Conservation (phyloP, 2,329 filamentous ascomycete genomes). For the Fusarium sp. region DNA sequence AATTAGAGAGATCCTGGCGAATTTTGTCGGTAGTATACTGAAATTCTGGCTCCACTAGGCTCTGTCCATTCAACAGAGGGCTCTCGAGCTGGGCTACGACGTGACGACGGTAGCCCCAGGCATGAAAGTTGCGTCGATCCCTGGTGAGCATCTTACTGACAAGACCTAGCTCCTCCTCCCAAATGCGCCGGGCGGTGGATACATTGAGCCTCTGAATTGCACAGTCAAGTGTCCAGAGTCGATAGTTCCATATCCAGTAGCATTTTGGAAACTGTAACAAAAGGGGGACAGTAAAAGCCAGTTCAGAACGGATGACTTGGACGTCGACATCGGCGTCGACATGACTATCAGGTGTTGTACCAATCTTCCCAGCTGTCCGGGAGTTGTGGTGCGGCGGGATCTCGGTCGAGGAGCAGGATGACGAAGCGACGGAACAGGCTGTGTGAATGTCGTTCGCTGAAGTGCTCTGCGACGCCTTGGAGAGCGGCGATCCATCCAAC, state of each 20-base stretch:
- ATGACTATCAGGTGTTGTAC: constrained; percentile 60
- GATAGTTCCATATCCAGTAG: constrained; percentile 99
- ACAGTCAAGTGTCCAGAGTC: constrained; percentile 83
- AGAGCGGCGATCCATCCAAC: constrained; percentile 63
- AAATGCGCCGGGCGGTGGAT: constrained; percentile 71
- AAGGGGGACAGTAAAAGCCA: constrained; percentile 85
- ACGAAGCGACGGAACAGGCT: constrained; percentile 72
- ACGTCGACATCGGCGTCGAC: constrained; percentile 51
- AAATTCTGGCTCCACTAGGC: constrained; percentile 83
- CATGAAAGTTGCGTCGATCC: constrained; percentile 94
- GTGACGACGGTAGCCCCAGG: constrained; percentile 89
- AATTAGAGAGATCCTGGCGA: constrained; percentile 86
- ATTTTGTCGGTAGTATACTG: constrained; percentile 94
- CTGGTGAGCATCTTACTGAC: constrained; percentile 88
- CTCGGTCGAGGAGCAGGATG: constrained; percentile 63
- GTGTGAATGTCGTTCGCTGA: constrained; percentile 65
- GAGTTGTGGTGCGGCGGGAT: constrained; percentile 59
- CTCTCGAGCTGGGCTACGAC: constrained; percentile 82
- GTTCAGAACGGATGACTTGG: constrained; percentile 75
- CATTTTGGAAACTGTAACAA: constrained; percentile 91
- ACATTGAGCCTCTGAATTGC: constrained; percentile 72
- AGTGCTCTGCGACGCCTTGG: constrained; percentile 65
- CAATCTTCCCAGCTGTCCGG: constrained; percentile 64
- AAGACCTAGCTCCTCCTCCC: constrained; percentile 85
- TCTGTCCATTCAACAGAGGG: constrained; percentile 60